Evolutionary conservation across 331 rosid species (phyloP).

Genomic region (Rhamnella rubrinervis): DNA sequence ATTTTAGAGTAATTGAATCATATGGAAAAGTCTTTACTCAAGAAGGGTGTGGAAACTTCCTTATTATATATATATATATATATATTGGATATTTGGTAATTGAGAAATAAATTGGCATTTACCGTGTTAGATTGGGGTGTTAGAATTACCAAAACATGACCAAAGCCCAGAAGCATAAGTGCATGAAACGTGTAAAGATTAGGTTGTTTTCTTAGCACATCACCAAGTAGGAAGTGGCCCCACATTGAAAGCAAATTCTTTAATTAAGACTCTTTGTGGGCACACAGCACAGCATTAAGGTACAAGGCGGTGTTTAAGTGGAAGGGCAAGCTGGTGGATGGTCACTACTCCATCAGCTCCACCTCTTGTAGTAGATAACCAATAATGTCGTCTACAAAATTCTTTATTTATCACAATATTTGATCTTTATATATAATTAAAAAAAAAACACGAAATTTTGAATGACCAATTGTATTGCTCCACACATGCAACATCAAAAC

Average conservation of each 20-base stretch:
- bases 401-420: too few species aligned
- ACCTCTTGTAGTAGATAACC: not conserved
- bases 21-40: too few species aligned
- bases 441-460: not conserved
- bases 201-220: not conserved
- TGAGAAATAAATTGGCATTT: not conserved
- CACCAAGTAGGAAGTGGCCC: not conserved
- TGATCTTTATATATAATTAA: not conserved
- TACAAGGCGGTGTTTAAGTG: not conserved
- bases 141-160: not conserved
- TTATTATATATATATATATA: not conserved
- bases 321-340: slow-evolving; percentile 19
- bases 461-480: not conserved
- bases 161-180: not conserved
- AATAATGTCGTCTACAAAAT: not conserved
- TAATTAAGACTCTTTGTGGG: slow-evolving; percentile 15
- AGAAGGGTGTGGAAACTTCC: too few species aligned
- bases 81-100: not conserved
- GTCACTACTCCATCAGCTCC: not conserved
- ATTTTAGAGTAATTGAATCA: too few species aligned
- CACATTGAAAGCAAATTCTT: slow-evolving; percentile 11
- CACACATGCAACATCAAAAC: not conserved
- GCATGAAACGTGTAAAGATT: slow-evolving; percentile 4
- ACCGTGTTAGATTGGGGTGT: not conserved
- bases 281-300: too few species aligned